These are phyloP conservation scores for Blastomyces gilchristii DNA, from an alignment of 2,329 filamentous ascomycete genomes.

Conservation along the genomic window DNA sequence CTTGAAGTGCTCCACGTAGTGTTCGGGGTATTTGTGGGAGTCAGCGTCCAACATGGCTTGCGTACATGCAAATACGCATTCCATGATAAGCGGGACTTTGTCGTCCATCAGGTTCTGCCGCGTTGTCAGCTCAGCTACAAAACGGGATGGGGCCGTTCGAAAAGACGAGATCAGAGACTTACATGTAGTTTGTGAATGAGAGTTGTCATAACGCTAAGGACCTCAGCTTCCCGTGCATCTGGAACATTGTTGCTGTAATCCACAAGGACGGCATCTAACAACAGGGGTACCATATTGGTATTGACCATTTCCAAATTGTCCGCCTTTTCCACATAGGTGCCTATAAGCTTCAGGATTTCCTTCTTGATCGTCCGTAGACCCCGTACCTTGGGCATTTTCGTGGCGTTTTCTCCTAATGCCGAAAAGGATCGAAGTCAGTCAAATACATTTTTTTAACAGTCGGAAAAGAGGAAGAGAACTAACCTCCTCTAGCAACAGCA, in stretches of 20 bases:
- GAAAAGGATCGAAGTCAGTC: neutral
- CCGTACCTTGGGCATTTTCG: conserved; percentile 93
- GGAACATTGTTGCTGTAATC: conserved; percentile 97
- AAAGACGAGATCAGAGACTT: conserved; percentile 50
- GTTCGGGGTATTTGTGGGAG: conserved; percentile 97
- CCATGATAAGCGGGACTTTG: conserved; percentile 94
- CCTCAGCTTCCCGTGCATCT: conserved; percentile 89
- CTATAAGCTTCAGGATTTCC: conserved; percentile 95
- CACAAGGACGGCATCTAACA: conserved; percentile 83
- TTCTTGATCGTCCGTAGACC: conserved; percentile 97
- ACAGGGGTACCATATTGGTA: conserved; percentile 85
- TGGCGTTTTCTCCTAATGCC: conserved; percentile 67
- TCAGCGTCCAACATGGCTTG: conserved; percentile 99
- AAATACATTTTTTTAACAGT: neutral
- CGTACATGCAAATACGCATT: conserved; percentile 96
- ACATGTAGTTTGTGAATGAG: conserved; percentile 95
- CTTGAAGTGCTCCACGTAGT: conserved; percentile 99
- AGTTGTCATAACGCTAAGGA: conserved; percentile 93
- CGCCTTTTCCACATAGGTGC: conserved; percentile 95
- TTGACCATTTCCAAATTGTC: conserved; percentile 92
- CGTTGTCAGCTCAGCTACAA: conserved; percentile 24
- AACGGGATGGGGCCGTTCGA: conserved; percentile 10
- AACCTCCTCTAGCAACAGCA: conserved; percentile 74
- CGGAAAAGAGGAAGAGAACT: conserved; percentile 17
- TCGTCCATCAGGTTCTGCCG: conserved; percentile 86